Conservation (phyloP, 225 moss, liverwort and hornwort genomes). For the Marchantia paleacea region DNA sequence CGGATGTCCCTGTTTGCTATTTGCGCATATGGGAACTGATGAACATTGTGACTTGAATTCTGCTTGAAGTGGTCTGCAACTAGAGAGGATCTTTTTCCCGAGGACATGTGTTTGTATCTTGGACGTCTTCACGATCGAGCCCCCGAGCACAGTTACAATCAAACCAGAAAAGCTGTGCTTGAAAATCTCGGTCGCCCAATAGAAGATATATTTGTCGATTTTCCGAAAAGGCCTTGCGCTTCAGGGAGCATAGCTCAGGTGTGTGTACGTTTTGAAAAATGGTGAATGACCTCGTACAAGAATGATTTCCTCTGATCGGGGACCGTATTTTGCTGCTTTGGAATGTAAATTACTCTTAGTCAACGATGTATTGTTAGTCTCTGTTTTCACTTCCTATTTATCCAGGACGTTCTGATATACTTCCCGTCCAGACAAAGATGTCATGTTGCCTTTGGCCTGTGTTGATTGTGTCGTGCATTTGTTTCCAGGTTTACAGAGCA, state of each 20-base stretch:
- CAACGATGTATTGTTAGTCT: not conserved
- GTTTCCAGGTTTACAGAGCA: slow-evolving; percentile 71
- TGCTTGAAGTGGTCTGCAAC: slow-evolving; percentile 89
- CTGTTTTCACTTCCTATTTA: no score
- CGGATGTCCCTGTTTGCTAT: not conserved
- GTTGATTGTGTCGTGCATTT: not conserved
- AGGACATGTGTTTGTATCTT: slow-evolving; percentile 69
- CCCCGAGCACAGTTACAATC: slow-evolving; percentile 76
- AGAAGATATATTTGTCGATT: slow-evolving; percentile 84
- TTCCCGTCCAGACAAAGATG: no score
- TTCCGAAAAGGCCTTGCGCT: slow-evolving; percentile 75
- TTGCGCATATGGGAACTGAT: not conserved
- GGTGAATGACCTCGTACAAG: no score
- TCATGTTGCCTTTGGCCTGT: no score
- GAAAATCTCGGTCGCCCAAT: slow-evolving; percentile 69
- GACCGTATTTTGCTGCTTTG: no score
- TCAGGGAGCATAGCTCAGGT: slow-evolving; percentile 99
- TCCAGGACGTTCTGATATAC: no score
- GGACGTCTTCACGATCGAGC: slow-evolving; percentile 91
- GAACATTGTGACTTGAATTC: not conserved
- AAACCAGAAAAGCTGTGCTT: slow-evolving; percentile 66
- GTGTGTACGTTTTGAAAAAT: not conserved
- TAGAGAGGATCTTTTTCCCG: slow-evolving; percentile 89
- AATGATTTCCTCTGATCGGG: no score
- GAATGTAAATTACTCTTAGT: not conserved